Base-by-base conservation (phyloP, 192 early-diverging fungal genomes). In the Coemansia sp. region DNA sequence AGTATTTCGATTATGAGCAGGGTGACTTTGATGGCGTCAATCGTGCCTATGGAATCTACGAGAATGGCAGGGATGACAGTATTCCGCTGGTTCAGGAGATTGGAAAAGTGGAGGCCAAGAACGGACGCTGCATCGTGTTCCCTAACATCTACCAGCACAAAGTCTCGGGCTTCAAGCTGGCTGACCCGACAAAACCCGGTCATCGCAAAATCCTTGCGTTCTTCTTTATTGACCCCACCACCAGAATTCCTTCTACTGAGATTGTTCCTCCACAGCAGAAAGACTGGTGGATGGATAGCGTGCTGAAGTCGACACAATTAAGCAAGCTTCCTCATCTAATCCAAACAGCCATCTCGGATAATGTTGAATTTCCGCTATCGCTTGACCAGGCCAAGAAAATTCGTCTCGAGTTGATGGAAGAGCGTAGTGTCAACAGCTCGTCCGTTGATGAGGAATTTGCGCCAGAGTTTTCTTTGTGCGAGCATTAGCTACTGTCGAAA, bases 141-240 rank as follows among this genome's bases (percentile, higher is more conserved):
- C 88, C 90, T 6, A 93, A 93, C 75, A 64, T 75, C 20, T 85
- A 84, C 58, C 92, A 92, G 77, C 91, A 93, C 72, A 63, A 80
- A 22, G 86, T 91, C 2, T 78, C 81, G 6, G 78, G 83, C 0
- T 91, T 93, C 65, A 63, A 72, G 57, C 80, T 93, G 23, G 68
- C 56, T 6, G 88, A 91, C 54, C 74, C 70, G 30, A 82, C 84
- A 29, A 85, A 85, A 39, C 84, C 85, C 0, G 92, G 92, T 0
- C 77, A 84, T 50, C 84, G 88, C 69, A 88, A 88, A 68, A 89
- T 91, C 42, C 60, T 93, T 4, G 77, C 72, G 6, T 90, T 92
- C 55, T 90, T 91, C 78, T 77, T 92, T 39, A 83, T 93, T 1
- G 76, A 93, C 52, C 92, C 92, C 0, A 57, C 77, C 0, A 63